Evolutionary conservation across 768 basidiomycete species (phyloP).

Genomic region (Pluteus cervinus): DNA sequence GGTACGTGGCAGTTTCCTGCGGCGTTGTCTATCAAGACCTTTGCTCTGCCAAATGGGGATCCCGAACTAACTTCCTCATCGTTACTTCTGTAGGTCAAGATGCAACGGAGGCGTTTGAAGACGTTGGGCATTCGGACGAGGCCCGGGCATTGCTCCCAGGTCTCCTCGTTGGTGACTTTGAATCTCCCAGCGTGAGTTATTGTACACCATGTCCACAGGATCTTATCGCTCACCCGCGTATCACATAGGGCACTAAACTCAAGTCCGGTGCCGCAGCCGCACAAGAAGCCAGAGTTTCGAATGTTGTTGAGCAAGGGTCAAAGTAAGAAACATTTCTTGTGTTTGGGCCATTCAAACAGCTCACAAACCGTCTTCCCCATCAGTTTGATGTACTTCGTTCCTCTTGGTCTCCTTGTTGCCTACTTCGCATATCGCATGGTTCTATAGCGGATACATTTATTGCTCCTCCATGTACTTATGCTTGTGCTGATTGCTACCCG

Average conservation of each 20-base stretch:
- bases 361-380: conserved; percentile 6
- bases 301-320: conserved; percentile 61
- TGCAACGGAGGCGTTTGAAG: conserved; percentile 97
- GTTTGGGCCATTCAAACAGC: conserved; percentile 7
- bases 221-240: conserved; percentile 5
- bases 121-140: conserved; percentile 99
- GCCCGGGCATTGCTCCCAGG: conserved; percentile 78
- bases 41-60: conserved; percentile 2
- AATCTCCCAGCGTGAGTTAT: conserved; percentile 54
- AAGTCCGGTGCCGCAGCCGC: conserved; percentile 45
- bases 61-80: no score
- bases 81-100: conserved; percentile 64
- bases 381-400: conserved; percentile 81
- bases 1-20: conserved; percentile 45
- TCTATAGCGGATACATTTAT: no score
- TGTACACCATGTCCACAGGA: no score
- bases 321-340: conserved; percentile 38
- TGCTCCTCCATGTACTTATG: no score
- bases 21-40: conserved; percentile 5
- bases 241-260: conserved; percentile 40
- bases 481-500: no score
- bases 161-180: conserved; percentile 81
- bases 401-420: conserved; percentile 69
- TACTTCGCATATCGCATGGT: conserved; percentile 91
- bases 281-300: conserved; percentile 37